Base-by-base conservation (phyloP, 176 grass and related monocot genomes). In the Eleusine coracana region DNA sequence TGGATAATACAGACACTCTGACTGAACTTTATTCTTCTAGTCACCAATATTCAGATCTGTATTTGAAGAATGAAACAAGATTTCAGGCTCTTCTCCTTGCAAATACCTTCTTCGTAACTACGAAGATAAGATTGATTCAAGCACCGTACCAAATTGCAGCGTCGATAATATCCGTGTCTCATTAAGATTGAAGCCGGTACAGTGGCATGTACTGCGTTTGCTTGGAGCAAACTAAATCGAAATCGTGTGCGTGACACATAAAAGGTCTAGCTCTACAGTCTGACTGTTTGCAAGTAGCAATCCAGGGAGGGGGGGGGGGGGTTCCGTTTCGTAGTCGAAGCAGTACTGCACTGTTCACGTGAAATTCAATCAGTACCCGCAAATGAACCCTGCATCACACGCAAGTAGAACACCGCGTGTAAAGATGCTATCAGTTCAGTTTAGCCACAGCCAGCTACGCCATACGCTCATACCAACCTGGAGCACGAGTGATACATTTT, bases 371-470 rank as follows among this genome's bases (percentile, higher is more conserved):
- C 6, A 66, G 63, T 36, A 36, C 63, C 14, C 5, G 28, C 13
- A 16, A 21, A 56, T 23, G 23, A 70, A 14, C 25, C 74, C 80
- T 83, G 21, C 80, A 46, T 55, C 8, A 15, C 74, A 88, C 86
- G 67, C 80, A 72, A 68, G 25, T 14, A 56, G 45, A 2, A 48
- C 56, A 23, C 56, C 8, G n/a, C 78, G 14, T 36, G 70, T 62
- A 25, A 73, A 7, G 51, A 59, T 7, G 8, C 15, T 39, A 16
- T 72, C 81, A 40, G 21, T 74, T 37, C 36, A 3, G 29, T 66
- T 72, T 28, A 13, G 25, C 60, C 60, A 28, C 25, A 63, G 60
- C 60, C 25, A 63, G 60, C 60, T 63, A 29, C 60, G 60, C 25
- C 60, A 13, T 34, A 34, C 31, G 31, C 31, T 34, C 31, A 34